phyloP scores from a whole-genome alignment of 176 grass and related monocot genomes.

The Oryza officinalis region DNA sequence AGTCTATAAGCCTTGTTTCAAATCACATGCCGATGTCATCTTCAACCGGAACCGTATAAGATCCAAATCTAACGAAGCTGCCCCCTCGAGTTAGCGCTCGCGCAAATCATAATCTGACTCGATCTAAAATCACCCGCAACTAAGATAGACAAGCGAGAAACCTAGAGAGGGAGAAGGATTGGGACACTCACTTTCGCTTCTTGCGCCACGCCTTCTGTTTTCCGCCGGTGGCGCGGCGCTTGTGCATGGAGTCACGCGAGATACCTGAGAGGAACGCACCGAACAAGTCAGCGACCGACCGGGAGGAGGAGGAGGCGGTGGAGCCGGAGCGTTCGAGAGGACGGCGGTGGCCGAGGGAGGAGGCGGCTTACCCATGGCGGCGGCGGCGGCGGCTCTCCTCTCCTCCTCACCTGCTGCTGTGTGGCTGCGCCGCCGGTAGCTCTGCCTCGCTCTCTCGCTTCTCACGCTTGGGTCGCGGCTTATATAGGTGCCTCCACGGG shows the following conservation, averaged over 20 bases:
- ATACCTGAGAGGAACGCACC: neutral
- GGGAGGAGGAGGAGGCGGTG: neutral
- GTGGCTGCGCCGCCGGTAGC: conserved; percentile 31
- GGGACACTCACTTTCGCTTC: conserved; percentile 65
- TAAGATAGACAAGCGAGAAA: neutral
- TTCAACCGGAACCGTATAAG: neutral
- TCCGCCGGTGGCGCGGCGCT: conserved; percentile 81
- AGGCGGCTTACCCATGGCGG: conserved; percentile 40
- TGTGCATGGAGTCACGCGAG: conserved; percentile 93
- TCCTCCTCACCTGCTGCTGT: neutral
- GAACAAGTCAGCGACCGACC: neutral
- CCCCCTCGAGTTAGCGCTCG: neutral
- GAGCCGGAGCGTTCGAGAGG: neutral
- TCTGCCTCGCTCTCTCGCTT: neutral
- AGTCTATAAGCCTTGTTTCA: neutral
- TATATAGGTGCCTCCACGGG: conserved; percentile 18
- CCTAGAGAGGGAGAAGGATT: neutral
- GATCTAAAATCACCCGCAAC: neutral
- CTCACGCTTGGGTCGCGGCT: neutral
- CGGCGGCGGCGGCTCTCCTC: neutral
- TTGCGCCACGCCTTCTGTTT: conserved; percentile 90
- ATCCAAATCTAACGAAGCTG: neutral
- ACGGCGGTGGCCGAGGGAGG: neutral
- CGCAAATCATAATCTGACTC: neutral
- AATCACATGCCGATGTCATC: neutral